Evolutionary conservation across 495 filamentous ascomycete genomes (phyloP).

Genomic region (Penicillium tannophilum): DNA sequence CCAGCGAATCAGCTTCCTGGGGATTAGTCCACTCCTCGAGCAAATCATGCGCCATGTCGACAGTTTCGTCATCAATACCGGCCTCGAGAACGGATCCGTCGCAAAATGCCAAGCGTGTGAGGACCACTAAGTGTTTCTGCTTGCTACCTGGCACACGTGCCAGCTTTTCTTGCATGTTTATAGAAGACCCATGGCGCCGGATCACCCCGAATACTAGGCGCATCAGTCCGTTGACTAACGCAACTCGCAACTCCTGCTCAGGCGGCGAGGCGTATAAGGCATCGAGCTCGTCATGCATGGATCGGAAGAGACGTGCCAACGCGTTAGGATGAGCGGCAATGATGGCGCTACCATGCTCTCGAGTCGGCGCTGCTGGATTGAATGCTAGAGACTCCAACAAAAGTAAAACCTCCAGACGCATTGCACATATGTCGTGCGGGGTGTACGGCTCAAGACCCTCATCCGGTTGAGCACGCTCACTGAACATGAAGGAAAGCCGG

Average conservation of each 20-base stretch:
- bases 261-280: slow-evolving; percentile 57
- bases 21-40: slow-evolving; percentile 67
- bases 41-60: slow-evolving; percentile 65
- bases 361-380: slow-evolving; percentile 34
- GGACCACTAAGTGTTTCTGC: slow-evolving; percentile 65
- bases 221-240: slow-evolving; percentile 61
- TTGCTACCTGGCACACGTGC: slow-evolving; percentile 56
- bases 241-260: slow-evolving; percentile 40
- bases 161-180: slow-evolving; percentile 61
- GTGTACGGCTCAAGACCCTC: slow-evolving; percentile 52
- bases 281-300: slow-evolving; percentile 66
- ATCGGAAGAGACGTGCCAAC: slow-evolving; percentile 60
- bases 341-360: slow-evolving; percentile 51
- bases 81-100: slow-evolving; percentile 62
- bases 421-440: slow-evolving; percentile 50
- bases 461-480: slow-evolving; percentile 53
- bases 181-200: slow-evolving; percentile 45
- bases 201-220: slow-evolving; percentile 63
- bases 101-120: slow-evolving; percentile 69
- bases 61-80: slow-evolving; percentile 67
- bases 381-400: slow-evolving; percentile 56
- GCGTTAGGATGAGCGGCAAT: slow-evolving; percentile 57
- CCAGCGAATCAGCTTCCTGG: slow-evolving; percentile 68
- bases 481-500: slow-evolving; percentile 60
- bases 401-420: slow-evolving; percentile 59